Evolutionary conservation across 2,329 filamentous ascomycete genomes (phyloP).

Genomic region (Aspergillus latus): DNA sequence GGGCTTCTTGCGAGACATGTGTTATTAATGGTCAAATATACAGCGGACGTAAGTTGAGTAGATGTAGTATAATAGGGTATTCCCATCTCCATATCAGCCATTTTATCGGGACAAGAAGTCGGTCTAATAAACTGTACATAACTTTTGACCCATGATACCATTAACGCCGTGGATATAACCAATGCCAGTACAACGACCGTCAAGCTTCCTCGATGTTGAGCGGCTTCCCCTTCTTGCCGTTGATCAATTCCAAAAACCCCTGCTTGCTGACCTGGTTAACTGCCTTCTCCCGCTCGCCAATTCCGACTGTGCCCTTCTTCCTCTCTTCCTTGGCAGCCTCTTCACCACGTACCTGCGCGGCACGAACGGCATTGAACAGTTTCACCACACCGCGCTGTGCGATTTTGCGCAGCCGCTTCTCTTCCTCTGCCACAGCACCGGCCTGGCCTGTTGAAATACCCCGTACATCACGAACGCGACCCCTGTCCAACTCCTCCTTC

Average conservation of each 20-base stretch:
- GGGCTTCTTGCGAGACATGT: neutral
- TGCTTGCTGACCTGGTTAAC: conserved; percentile 96
- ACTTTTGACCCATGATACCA: conserved; percentile 25
- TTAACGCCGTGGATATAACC: conserved; percentile 38
- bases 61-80: conserved; percentile 25
- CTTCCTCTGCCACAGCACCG: conserved; percentile 63
- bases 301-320: conserved; percentile 73
- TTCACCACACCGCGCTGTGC: conserved; percentile 93
- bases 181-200: conserved; percentile 15
- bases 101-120: conserved; percentile 13
- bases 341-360: conserved; percentile 84
- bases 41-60: conserved; percentile 2
- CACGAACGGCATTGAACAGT: conserved; percentile 91
- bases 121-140: conserved; percentile 29
- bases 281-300: conserved; percentile 78
- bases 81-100: conserved; percentile 27
- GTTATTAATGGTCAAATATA: conserved; percentile 16
- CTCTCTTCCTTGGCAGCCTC: conserved; percentile 68
- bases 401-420: conserved; percentile 79
- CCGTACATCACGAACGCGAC: conserved; percentile 82
- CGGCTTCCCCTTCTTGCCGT: conserved; percentile 54
- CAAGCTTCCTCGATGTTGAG: conserved; percentile 47
- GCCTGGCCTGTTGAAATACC: conserved; percentile 57
- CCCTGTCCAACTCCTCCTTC: conserved; percentile 76
- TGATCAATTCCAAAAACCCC: conserved; percentile 90